These are phyloP conservation scores for Colletotrichum acutatum DNA, from an alignment of 2,329 filamentous ascomycete species.

Conservation along the genomic window DNA sequence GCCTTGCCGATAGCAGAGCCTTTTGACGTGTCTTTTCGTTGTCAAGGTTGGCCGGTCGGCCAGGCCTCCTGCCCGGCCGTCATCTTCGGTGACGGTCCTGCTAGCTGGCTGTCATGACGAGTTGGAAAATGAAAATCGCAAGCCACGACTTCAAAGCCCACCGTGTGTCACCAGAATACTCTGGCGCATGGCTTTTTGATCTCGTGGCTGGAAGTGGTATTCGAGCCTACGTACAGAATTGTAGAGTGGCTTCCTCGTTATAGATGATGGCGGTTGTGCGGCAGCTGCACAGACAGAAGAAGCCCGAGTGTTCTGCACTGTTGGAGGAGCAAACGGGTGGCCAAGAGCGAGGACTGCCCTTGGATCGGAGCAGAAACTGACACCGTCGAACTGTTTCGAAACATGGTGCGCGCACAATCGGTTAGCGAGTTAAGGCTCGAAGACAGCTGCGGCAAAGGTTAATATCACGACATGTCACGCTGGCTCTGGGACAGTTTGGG, in stretches of 20 bases:
- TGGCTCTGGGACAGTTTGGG: not conserved
- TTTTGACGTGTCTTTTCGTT: constrained; percentile 26
- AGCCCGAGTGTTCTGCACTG: not conserved
- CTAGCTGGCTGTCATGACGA: not conserved
- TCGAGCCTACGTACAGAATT: not conserved
- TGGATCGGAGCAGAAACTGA: not conserved
- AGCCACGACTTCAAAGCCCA: not conserved
- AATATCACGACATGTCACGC: constrained; percentile 35
- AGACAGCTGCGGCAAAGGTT: constrained; percentile 32
- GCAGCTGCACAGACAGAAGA: not conserved
- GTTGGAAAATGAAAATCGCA: not conserved
- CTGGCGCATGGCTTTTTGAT: not conserved
- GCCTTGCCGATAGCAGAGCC: not conserved
- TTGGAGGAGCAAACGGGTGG: not conserved
- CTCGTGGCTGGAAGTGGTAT: not conserved
- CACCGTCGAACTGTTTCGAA: constrained; percentile 31
- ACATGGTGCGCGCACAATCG: constrained; percentile 21
- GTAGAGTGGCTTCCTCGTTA: not conserved
- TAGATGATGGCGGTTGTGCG: too few species aligned
- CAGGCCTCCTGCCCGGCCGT: constrained; percentile 6
- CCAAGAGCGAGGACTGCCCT: not conserved
- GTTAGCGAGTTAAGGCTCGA: constrained; percentile 12
- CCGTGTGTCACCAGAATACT: not conserved
- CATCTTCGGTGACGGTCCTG: not conserved
- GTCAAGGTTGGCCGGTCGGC: constrained; percentile 12